Base-by-base conservation (phyloP, 2,329 filamentous ascomycete genomes). In the Colletotrichum tropicicola region DNA sequence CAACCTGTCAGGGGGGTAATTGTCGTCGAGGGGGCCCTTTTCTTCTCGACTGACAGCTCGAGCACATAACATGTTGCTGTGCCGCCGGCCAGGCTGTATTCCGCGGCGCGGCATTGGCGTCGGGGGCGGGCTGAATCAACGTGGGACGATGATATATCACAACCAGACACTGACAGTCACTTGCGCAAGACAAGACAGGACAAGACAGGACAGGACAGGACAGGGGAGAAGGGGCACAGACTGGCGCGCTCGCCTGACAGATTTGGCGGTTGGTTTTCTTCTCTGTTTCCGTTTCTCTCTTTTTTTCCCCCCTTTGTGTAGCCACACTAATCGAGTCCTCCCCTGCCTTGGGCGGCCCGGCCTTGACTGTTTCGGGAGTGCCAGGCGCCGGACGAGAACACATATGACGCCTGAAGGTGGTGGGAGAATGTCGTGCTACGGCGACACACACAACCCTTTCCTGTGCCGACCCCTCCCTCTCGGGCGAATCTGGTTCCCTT, bases 241-340 rank as follows among this genome's bases (percentile, higher is more conserved):
- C 43, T 41, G 28, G 35, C 41, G n/a, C n/a, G n/a, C n/a, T n/a
- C n/a, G n/a, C n/a, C n/a, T n/a, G n/a, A n/a, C n/a, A n/a, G n/a
- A n/a, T n/a, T n/a, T 60, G 47, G 23, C 47, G 15, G 45, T 17
- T 21, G 5, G 19, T 43, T 44, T 43, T 44, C 17, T n/a, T 32
- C 21, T 41, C 25, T 49, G 32, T 43, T 53, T 47, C 25, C 32
- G 19, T 43, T 44, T 43, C 37, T 25, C 19, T 32, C 21, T 41
- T 32, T 49, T 41, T 43, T 53, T 47, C 25, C 32, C 32, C n/a
- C n/a, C n/a, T n/a, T n/a, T 37, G 48, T 54, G 41, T 60, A 59
- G 37, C 54, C 59, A 52, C 54, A 32, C 21, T 25, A 39, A n/a
- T 12, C 49, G 49, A 53, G 21, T 39, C 3, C 37, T 41, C 7